Evolutionary conservation across 2,329 filamentous ascomycete genomes (phyloP), one percentile per base, ranked within the genome.

Genomic region (Aspergillus ibericus): DNA sequence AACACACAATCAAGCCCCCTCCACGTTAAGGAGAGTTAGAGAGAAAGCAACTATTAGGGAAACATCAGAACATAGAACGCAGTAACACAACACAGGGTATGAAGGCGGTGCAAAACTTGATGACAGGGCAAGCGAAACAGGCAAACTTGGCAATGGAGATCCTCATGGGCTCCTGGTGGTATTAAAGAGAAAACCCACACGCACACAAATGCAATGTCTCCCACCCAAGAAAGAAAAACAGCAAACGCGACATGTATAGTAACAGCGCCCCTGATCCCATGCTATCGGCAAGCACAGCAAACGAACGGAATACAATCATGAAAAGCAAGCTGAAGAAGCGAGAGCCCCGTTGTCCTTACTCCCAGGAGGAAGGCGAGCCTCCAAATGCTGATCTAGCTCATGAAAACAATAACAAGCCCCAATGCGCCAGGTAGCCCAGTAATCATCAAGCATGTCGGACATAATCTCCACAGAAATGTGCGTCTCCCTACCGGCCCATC

Each of bases 361-460:
- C 72, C 71, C 64, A 65, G 70, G 68, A 68, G 62, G 66, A 64
- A 69, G 68, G 71, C 65, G 67, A 71, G 68, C 70, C 71, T 70
- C 75, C 73, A 68, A 72, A 75, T 75, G 74, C 74, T 75, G 68
- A 70, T 76, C 68, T 74, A 75, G 69, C 72, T 70, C 68, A 65
- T 70, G 66, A 73, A 75, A 72, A 59, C 58, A 70, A 66, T 63
- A 68, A 70, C 69, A 62, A 59, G 40, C 63, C 70, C 69, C 66
- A 73, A 70, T 75, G 70, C 75, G 75, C 75, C 75, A 70, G 68
- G 70, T 71, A 73, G 67, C 70, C 71, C 70, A 73, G 66, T 71
- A 69, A 66, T 75, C 72, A 72, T 74, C 67, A 77, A 76, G 75
- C 75, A 75, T 77, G 72, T 70, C 73, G 72, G 72, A 73, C 74